A percentile compares a stretch with the other conserved stretches of the same genome.
These are phyloP conservation scores for Fusarium mundagurra DNA, from an alignment of 2,329 filamentous ascomycete species.

Conservation along the genomic window DNA sequence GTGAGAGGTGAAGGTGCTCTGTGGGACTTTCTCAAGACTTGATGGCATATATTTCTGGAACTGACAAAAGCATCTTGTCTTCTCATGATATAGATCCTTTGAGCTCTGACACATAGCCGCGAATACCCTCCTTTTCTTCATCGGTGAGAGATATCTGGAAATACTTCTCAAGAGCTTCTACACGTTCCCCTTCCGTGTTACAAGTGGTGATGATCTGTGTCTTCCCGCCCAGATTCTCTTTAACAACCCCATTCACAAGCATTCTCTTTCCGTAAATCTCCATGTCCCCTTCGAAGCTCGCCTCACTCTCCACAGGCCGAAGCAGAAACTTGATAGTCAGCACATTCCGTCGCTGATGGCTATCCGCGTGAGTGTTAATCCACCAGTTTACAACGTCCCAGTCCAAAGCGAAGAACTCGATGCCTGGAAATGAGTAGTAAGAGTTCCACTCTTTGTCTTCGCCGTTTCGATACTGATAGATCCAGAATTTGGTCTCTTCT, in stretches of 20 bases:
- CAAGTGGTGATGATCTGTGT: conserved; percentile 39
- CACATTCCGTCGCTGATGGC: conserved; percentile 64
- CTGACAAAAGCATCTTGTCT: neutral
- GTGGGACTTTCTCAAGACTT: conserved; percentile 44
- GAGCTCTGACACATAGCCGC: conserved; percentile 14
- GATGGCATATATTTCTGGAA: neutral
- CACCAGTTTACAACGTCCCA: conserved; percentile 69
- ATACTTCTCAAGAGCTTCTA: conserved; percentile 57
- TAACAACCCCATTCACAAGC: conserved; percentile 35
- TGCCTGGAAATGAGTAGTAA: conserved; percentile 72
- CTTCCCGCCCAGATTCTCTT: conserved; percentile 30
- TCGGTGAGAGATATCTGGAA: conserved; percentile 58
- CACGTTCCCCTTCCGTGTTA: conserved; percentile 58
- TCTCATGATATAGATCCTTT: no score
- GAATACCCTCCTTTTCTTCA: conserved; percentile 30
- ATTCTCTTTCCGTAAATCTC: conserved; percentile 41
- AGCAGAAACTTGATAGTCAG: conserved; percentile 64
- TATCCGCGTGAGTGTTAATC: conserved; percentile 59
- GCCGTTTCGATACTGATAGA: conserved; percentile 68
- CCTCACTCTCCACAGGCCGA: conserved; percentile 49
- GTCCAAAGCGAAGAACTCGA: conserved; percentile 64
- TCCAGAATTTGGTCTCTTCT: conserved; percentile 63
- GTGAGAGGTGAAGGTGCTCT: conserved; percentile 42
- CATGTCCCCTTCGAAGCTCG: conserved; percentile 34
- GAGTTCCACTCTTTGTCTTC: conserved; percentile 63